Evolutionary conservation across 2,329 filamentous ascomycete genomes (phyloP).

Genomic region (Cadophora sp.): DNA sequence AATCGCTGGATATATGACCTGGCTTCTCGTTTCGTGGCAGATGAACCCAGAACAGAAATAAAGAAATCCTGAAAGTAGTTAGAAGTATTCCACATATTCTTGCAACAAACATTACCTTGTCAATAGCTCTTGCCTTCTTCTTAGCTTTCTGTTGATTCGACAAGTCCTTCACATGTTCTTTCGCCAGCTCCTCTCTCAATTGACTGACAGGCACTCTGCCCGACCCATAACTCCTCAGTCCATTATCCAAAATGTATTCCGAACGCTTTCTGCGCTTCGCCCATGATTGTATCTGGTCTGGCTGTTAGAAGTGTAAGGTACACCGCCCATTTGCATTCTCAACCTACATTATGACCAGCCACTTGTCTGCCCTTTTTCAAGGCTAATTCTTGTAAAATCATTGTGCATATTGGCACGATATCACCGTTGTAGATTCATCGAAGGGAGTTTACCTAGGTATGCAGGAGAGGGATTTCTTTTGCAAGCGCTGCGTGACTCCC

Average conservation of each 20-base stretch:
- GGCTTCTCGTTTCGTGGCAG: slow-evolving; percentile 91
- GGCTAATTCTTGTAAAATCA: slow-evolving; percentile 44
- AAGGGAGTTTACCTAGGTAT: slow-evolving; percentile 20
- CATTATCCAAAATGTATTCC: slow-evolving; percentile 19
- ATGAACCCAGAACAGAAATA: slow-evolving; percentile 84
- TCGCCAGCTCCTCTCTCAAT: slow-evolving; percentile 40
- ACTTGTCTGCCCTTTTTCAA: slow-evolving; percentile 44
- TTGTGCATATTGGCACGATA: slow-evolving; percentile 43
- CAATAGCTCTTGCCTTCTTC: slow-evolving; percentile 55
- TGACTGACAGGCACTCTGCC: slow-evolving; percentile 30
- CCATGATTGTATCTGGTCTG: slow-evolving; percentile 40
- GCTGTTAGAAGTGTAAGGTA: slow-evolving; percentile 26
- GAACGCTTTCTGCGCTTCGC: slow-evolving; percentile 30
- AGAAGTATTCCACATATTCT: slow-evolving; percentile 16
- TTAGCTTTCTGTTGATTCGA: slow-evolving; percentile 49
- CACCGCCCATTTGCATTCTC: slow-evolving; percentile 26
- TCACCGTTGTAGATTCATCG: slow-evolving; percentile 28
- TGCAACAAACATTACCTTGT: slow-evolving; percentile 53
- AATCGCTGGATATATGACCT: slow-evolving; percentile 92
- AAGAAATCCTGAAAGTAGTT: slow-evolving; percentile 75
- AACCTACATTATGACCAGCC: slow-evolving; percentile 45
- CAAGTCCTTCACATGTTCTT: slow-evolving; percentile 41
- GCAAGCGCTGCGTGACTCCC: slow-evolving; percentile 15
- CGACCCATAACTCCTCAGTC: slow-evolving; percentile 28
- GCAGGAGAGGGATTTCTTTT: slow-evolving; percentile 22